Percentiles rank a stretch among this genome's conserved stretches.
Conservation (phyloP, 1,139 yeast genomes). For the Geotrichum restrictum region DNA sequence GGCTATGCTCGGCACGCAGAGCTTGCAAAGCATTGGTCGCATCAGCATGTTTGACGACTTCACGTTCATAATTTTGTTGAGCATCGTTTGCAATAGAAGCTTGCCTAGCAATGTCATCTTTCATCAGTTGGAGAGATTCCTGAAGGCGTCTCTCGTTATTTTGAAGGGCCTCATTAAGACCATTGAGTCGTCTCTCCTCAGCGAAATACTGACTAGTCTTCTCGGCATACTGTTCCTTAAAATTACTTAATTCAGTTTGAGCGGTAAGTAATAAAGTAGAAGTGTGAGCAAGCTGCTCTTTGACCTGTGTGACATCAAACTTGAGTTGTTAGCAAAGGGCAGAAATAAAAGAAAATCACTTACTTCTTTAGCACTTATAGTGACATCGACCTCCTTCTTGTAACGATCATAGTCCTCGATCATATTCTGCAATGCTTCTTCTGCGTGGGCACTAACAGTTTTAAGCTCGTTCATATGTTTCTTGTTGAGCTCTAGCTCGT, state of each 20-base stretch:
- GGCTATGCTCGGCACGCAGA: constrained; percentile 45
- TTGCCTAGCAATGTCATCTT: constrained; percentile 52
- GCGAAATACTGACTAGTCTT: constrained; percentile 31
- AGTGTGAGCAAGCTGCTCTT: constrained; percentile 38
- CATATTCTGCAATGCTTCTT: constrained; percentile 46
- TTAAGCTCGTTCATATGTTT: constrained; percentile 51
- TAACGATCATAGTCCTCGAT: constrained; percentile 45
- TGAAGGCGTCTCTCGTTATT: constrained; percentile 39
- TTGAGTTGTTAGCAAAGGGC: constrained; percentile 25
- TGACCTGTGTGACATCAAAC: constrained; percentile 40
- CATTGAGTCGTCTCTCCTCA: constrained; percentile 41
- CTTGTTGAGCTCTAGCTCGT: constrained; percentile 48
- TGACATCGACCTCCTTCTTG: constrained; percentile 42
- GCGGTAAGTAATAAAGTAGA: constrained; percentile 32
- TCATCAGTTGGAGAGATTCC: constrained; percentile 30
- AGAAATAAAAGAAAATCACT: constrained; percentile 30
- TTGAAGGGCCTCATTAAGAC: constrained; percentile 45
- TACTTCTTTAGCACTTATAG: constrained; percentile 41
- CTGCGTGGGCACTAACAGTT: constrained; percentile 48
- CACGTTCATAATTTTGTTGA: constrained; percentile 56
- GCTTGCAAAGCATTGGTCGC: constrained; percentile 46
- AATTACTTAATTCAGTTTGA: constrained; percentile 20
- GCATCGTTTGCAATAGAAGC: constrained; percentile 49
- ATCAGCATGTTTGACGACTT: constrained; percentile 55
- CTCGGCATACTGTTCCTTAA: constrained; percentile 28